A percentile compares a stretch with the other conserved stretches of the same genome.
Conservation (phyloP, 2,329 filamentous ascomycete genomes). For the Neopestalotiopsis clavispora region DNA sequence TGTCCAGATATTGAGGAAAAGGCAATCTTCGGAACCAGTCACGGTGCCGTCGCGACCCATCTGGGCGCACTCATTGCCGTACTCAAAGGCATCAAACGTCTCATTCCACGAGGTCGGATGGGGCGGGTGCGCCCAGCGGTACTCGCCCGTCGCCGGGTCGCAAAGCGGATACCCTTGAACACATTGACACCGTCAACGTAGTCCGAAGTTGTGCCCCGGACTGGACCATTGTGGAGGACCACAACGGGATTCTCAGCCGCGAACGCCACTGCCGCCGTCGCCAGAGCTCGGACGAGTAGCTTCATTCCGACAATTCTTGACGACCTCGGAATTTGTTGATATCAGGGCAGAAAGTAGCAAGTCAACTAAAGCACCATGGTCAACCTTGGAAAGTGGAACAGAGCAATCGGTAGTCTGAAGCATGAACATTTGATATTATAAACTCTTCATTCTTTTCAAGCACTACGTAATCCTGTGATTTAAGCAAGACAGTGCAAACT, state of each 20-base stretch:
- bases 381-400: not conserved
- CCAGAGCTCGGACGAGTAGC: not conserved
- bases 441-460: too few species aligned
- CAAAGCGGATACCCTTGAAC: slow-evolving; percentile 33
- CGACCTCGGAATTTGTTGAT: not conserved
- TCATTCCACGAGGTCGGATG: slow-evolving; percentile 22
- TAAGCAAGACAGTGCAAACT: too few species aligned
- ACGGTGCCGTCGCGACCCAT: slow-evolving; percentile 18
- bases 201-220: slow-evolving; percentile 28
- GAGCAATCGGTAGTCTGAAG: not conserved
- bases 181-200: slow-evolving; percentile 27
- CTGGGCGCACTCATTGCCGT: slow-evolving; percentile 32
- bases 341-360: not conserved
- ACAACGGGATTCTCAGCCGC: slow-evolving; percentile 2
- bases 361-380: not conserved
- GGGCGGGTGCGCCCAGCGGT: slow-evolving; percentile 24
- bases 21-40: slow-evolving; percentile 24
- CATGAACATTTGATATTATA: not conserved
- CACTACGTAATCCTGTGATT: too few species aligned
- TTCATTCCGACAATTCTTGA: not conserved
- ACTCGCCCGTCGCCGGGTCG: slow-evolving; percentile 23
- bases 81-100: slow-evolving; percentile 23
- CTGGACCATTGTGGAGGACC: slow-evolving; percentile 16
- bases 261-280: not conserved
- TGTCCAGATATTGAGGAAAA: slow-evolving; percentile 29